Percentiles rank a stretch among this genome's conserved stretches.
Evolutionary conservation across 495 filamentous ascomycete genomes (phyloP).

Genomic region (Neurospora sp.): DNA sequence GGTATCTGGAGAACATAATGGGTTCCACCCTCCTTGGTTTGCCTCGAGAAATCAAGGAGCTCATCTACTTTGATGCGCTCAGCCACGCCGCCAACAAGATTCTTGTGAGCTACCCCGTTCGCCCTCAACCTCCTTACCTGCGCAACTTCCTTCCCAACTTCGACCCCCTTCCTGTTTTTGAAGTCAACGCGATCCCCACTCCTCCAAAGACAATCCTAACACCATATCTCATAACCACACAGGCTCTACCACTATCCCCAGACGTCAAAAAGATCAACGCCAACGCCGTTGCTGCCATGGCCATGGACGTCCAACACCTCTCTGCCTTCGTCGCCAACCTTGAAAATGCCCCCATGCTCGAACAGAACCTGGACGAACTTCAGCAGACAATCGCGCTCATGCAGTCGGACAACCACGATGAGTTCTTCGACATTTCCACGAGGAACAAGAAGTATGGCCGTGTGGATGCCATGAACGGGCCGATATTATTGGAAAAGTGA

Average conservation of each 20-base stretch:
- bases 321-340: slow-evolving; percentile 76
- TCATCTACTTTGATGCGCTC: slow-evolving; percentile 95
- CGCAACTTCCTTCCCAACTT: slow-evolving; percentile 1
- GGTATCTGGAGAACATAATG: slow-evolving; percentile 95
- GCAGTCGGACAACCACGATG: slow-evolving; percentile 78
- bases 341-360: slow-evolving; percentile 63
- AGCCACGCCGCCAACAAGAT: slow-evolving; percentile 84
- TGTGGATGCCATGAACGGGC: slow-evolving; percentile 84
- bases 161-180: background rate
- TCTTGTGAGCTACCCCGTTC: slow-evolving; percentile 40
- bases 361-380: slow-evolving; percentile 82
- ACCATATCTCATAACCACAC: background rate
- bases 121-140: background rate
- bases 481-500: slow-evolving; percentile 80
- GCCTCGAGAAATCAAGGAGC: slow-evolving; percentile 87
- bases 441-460: slow-evolving; percentile 86
- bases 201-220: background rate
- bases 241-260: slow-evolving; percentile 73
- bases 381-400: slow-evolving; percentile 82
- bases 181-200: background rate
- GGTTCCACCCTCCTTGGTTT: slow-evolving; percentile 82
- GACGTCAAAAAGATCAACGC: slow-evolving; percentile 78
- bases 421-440: slow-evolving; percentile 83
- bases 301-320: slow-evolving; percentile 74
- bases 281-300: slow-evolving; percentile 69